These are phyloP conservation scores for Boletus speciosus DNA, from an alignment of 768 basidiomycete species.

Conservation along the genomic window DNA sequence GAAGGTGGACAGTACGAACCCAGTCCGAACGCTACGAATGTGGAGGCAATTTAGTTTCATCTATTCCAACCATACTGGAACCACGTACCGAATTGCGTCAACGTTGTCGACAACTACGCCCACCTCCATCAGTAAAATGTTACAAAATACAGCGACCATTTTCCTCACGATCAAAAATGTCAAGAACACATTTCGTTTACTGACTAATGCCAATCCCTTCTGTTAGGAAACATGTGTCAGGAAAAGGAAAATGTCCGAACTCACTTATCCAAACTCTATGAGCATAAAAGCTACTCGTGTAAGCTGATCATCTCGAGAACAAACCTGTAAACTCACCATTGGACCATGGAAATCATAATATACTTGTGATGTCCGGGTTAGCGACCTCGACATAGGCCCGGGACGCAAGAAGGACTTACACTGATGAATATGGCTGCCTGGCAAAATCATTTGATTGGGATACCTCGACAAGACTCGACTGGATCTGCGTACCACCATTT, in stretches of 20 bases:
- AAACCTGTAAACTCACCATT: slow-evolving; percentile 1
- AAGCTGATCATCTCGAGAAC: background rate
- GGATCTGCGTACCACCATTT: background rate
- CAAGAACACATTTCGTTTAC: background rate
- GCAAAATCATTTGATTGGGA: background rate
- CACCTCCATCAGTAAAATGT: background rate
- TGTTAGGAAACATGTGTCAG: background rate
- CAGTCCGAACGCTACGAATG: background rate
- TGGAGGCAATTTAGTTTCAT: background rate
- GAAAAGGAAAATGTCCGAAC: background rate
- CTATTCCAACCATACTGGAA: background rate
- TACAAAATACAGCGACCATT: background rate
- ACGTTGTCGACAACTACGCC: background rate
- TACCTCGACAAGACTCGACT: background rate
- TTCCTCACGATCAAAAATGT: slow-evolving; percentile 9
- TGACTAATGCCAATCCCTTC: background rate
- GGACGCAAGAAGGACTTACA: background rate
- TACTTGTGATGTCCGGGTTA: background rate
- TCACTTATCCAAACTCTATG: slow-evolving; percentile 16
- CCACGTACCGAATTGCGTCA: slow-evolving; percentile 6
- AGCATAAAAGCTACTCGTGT: slow-evolving; percentile 7
- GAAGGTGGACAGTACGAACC: background rate
- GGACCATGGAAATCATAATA: slow-evolving; percentile 2
- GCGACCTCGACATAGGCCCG: too few species aligned
- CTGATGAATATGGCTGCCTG: background rate